Evolutionary conservation across 2,329 filamentous ascomycete species (phyloP).

Genomic region (Paracorniculantispora psalliotae): DNA sequence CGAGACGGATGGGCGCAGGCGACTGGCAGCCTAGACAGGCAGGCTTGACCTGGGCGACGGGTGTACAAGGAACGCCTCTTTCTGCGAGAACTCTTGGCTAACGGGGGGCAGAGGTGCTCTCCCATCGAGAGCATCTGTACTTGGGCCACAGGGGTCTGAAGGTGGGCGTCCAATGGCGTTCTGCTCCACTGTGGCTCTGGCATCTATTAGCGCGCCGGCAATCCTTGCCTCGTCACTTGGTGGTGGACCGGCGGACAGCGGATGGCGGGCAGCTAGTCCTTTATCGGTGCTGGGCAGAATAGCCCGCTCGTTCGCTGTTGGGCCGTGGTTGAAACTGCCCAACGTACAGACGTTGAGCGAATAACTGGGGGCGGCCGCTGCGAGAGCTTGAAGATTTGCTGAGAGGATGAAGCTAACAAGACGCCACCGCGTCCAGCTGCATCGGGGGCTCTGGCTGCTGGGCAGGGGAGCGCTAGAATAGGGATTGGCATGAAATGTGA

Average conservation of each 20-base stretch:
- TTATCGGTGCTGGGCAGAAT: not conserved
- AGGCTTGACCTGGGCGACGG: not conserved
- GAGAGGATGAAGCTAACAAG: not conserved
- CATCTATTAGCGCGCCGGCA: slow-evolving; percentile 1
- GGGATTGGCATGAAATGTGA: slow-evolving; percentile 1
- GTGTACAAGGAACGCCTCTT: slow-evolving; percentile 8
- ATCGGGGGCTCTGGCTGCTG: not conserved
- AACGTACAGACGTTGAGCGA: slow-evolving; percentile 2
- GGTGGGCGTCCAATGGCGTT: slow-evolving; percentile 1
- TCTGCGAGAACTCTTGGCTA: not conserved
- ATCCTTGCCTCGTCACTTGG: slow-evolving; percentile 6
- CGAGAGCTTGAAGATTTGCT: not conserved
- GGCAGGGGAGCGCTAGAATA: not conserved
- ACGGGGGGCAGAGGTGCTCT: not conserved
- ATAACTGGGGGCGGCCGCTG: not conserved
- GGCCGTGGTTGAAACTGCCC: slow-evolving; percentile 1
- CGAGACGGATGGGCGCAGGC: slow-evolving; percentile 8
- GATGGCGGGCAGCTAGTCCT: not conserved
- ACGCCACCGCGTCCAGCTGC: not conserved
- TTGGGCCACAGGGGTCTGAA: slow-evolving; percentile 6
- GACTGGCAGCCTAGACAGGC: not conserved
- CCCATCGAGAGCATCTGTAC: not conserved
- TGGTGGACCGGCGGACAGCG: not conserved
- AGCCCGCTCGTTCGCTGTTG: not conserved
- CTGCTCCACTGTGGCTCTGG: slow-evolving; percentile 7